Percentiles rank a stretch among this genome's conserved stretches.
These are phyloP conservation scores for Oidiodendron maius DNA, from an alignment of 495 filamentous ascomycete species.

Conservation along the genomic window DNA sequence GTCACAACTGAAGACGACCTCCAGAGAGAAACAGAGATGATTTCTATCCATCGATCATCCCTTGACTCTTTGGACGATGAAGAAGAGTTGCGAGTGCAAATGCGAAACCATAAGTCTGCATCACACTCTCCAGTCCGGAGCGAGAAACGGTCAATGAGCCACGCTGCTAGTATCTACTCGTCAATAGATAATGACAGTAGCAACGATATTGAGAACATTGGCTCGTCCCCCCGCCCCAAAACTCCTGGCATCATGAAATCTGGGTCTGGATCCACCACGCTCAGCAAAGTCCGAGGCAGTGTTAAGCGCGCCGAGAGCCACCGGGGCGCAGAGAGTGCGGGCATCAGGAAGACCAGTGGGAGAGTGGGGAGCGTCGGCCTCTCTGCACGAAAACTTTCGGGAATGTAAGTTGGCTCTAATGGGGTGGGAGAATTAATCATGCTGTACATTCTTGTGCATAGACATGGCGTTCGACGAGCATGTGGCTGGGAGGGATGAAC, in stretches of 20 bases:
- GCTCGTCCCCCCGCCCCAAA: constrained; percentile 50
- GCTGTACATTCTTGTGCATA: constrained; percentile 18
- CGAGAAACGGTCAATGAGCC: constrained; percentile 52
- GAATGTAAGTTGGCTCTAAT: constrained; percentile 15
- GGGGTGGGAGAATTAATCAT: background rate
- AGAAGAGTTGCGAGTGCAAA: constrained; percentile 69
- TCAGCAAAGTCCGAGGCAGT: constrained; percentile 69
- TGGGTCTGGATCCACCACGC: constrained; percentile 55
- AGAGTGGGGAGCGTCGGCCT: constrained; percentile 72
- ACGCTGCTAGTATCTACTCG: constrained; percentile 50
- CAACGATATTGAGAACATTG: constrained; percentile 48
- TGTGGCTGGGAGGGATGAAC: constrained; percentile 13
- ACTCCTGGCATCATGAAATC: constrained; percentile 53
- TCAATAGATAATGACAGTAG: constrained; percentile 50
- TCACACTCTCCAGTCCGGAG: constrained; percentile 31
- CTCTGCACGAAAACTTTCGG: constrained; percentile 21
- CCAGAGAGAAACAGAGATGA: constrained; percentile 33
- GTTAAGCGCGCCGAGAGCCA: constrained; percentile 46
- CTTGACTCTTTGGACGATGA: constrained; percentile 63
- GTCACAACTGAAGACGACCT: constrained; percentile 33
- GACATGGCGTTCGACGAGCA: constrained; percentile 21
- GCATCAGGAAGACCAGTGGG: constrained; percentile 88
- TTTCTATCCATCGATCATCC: constrained; percentile 44
- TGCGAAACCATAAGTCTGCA: constrained; percentile 57
- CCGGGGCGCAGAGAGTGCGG: constrained; percentile 46